Percentiles rank a stretch among this genome's conserved stretches.
phyloP scores from a whole-genome alignment of 2,329 filamentous ascomycete species.

The Ophiosphaerella herpotricha region DNA sequence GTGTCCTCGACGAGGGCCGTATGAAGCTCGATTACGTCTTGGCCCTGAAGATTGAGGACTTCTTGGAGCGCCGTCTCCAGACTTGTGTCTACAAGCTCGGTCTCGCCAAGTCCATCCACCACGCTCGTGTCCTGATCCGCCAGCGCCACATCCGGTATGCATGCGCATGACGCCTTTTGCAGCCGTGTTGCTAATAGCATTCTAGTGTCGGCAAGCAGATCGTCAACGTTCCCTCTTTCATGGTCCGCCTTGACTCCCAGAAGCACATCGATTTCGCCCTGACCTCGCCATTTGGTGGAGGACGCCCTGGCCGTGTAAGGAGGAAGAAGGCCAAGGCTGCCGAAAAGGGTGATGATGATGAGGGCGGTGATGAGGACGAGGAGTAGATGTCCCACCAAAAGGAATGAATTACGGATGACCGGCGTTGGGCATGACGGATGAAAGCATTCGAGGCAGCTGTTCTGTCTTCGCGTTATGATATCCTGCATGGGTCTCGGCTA shows the following conservation, averaged over 20 bases:
- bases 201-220: conserved; percentile 97
- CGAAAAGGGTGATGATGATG: conserved; percentile 79
- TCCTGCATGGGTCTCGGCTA: conserved; percentile 33
- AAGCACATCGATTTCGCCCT: conserved; percentile 99
- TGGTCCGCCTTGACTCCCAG: conserved; percentile 99
- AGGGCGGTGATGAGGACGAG: conserved; percentile 90
- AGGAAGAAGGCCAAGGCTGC: conserved; percentile 99
- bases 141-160: conserved; percentile 92
- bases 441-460: conserved; percentile 33
- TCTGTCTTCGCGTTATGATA: conserved; percentile 39
- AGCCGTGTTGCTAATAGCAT: conserved; percentile 15
- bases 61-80: conserved; percentile 99
- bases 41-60: conserved; percentile 98
- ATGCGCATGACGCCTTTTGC: not conserved
- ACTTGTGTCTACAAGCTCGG: conserved; percentile 99
- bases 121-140: conserved; percentile 99
- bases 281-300: conserved; percentile 96
- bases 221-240: conserved; percentile 99
- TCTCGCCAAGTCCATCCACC: conserved; percentile 99
- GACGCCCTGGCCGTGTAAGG: conserved; percentile 94
- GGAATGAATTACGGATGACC: conserved; percentile 42
- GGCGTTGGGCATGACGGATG: conserved; percentile 45
- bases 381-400: conserved; percentile 46
- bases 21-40: conserved; percentile 99
- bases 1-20: conserved; percentile 99